Evolutionary conservation across 768 basidiomycete genomes (phyloP).

Genomic region (Candolleomyces efflorescens): DNA sequence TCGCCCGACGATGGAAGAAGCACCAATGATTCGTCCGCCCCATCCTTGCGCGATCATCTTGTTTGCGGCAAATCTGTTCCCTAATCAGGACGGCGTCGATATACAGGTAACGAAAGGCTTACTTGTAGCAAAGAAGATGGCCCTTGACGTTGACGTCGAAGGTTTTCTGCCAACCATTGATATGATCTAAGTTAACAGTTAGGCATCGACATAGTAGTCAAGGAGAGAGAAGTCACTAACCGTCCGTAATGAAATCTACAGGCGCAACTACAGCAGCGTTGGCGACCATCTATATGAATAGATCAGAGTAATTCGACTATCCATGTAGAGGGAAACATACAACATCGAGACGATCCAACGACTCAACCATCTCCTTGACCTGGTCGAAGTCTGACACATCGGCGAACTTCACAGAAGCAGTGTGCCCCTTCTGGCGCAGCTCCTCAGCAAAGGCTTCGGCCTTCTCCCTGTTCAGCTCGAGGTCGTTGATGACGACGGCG

Average conservation of each 20-base stretch:
- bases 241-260: slow-evolving; percentile 6
- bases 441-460: slow-evolving; percentile 9
- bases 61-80: slow-evolving; percentile 20
- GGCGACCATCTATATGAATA: slow-evolving; percentile 27
- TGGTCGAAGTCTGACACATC: slow-evolving; percentile 33
- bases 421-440: slow-evolving; percentile 15
- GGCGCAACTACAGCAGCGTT: slow-evolving; percentile 20
- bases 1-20: slow-evolving; percentile 33
- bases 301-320: too few species aligned
- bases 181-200: neutral
- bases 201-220: neutral
- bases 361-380: slow-evolving; percentile 30
- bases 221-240: slow-evolving; percentile 1
- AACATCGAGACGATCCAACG: slow-evolving; percentile 25
- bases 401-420: slow-evolving; percentile 18
- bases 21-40: slow-evolving; percentile 39
- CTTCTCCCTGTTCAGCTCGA: slow-evolving; percentile 7
- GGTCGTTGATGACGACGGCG: slow-evolving; percentile 34
- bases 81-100: neutral
- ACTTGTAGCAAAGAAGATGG: slow-evolving; percentile 31
- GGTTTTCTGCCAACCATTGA: slow-evolving; percentile 24
- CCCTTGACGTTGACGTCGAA: slow-evolving; percentile 29
- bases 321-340: slow-evolving; percentile 4
- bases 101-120: neutral
- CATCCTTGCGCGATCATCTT: slow-evolving; percentile 37